Evolutionary conservation across 306 rosid genomes (phyloP), one percentile per base, ranked within the genome.

Genomic region (Trifolium pratense): DNA sequence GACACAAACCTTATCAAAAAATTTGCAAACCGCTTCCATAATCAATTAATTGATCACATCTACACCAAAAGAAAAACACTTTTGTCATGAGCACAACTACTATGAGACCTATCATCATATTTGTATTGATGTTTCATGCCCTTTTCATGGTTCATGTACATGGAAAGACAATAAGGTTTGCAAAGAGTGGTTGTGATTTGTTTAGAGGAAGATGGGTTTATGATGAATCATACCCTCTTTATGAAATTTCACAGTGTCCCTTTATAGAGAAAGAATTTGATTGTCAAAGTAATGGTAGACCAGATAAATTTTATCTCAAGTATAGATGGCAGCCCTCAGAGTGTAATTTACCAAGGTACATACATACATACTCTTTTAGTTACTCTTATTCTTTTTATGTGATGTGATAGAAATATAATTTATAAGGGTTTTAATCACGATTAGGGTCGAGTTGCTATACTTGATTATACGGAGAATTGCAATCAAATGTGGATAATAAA

Each of bases 321-420:
- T 87, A 84, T 60, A 75, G 91, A 74, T 92, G 98, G 98, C 92
- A 90, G 15, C 96, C 98, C 9, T 8, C 70, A 8, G 70, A 60
- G 20, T 92, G 98, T 81, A 70, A 74, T 76, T 76, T 90, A 68
- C 85, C 92, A 17, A 86, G 96, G 98, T 90, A 52, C 62, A 26
- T 5, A 6, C 18, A 6, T 26, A 36, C 9, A 36, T 36, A 36
- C 5, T 56, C 15, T 17, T 64, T 17, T 29, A 4, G 10, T 25
- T 29, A 0, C 12, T 56, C 7, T 16, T 18, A 39, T 34, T 6
- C 7, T 60, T n/a, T 7, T 17, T 29, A 5, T 53, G 7, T 12
- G 23, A 55, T 55, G 16, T 56, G 0, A 56, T 14, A 26, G 39
- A 29, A n/a, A 58, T 29, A 25, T 0, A 10, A 5, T 55, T 29